Conservation (phyloP, 768 basidiomycete genomes). For the Pleurotus sapidus region DNA sequence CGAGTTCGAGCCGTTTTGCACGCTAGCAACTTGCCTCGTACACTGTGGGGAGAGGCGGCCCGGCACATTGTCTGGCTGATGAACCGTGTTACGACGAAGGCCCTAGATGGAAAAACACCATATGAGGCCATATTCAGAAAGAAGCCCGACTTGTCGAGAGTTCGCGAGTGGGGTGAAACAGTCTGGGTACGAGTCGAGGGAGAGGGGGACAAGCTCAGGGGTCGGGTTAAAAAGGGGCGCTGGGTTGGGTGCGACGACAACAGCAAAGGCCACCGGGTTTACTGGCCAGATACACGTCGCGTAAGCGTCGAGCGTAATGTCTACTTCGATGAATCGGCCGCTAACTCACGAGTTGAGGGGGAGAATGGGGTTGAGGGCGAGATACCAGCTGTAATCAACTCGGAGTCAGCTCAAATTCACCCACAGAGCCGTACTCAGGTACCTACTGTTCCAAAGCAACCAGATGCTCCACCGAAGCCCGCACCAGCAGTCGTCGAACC, state of each 20-base stretch:
- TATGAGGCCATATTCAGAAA: constrained; percentile 22
- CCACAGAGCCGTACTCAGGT: too few species aligned
- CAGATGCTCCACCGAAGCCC: too few species aligned
- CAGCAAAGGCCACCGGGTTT: constrained; percentile 26
- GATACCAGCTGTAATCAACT: too few species aligned
- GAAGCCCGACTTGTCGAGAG: constrained; percentile 26
- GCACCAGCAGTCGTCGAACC: too few species aligned
- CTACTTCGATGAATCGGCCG: too few species aligned
- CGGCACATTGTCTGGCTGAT: constrained; percentile 31
- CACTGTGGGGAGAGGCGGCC: constrained; percentile 36
- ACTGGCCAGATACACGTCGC: constrained; percentile 26
- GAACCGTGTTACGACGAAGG: constrained; percentile 29
- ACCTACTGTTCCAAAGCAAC: too few species aligned
- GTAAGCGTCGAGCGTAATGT: constrained; percentile 28
- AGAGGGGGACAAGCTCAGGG: constrained; percentile 22
- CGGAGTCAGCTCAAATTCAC: too few species aligned
- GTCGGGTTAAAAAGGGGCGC: constrained; percentile 13
- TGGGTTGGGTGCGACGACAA: constrained; percentile 24
- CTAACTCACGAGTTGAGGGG: too few species aligned
- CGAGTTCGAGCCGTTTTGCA: constrained; percentile 31
- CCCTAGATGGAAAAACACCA: constrained; percentile 23
- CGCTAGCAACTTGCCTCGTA: constrained; percentile 26
- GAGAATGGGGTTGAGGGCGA: too few species aligned
- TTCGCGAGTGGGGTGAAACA: constrained; percentile 30
- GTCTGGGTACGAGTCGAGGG: constrained; percentile 27